Conservation (phyloP, 306 rosid genomes). For the Gleditsia sinensis region DNA sequence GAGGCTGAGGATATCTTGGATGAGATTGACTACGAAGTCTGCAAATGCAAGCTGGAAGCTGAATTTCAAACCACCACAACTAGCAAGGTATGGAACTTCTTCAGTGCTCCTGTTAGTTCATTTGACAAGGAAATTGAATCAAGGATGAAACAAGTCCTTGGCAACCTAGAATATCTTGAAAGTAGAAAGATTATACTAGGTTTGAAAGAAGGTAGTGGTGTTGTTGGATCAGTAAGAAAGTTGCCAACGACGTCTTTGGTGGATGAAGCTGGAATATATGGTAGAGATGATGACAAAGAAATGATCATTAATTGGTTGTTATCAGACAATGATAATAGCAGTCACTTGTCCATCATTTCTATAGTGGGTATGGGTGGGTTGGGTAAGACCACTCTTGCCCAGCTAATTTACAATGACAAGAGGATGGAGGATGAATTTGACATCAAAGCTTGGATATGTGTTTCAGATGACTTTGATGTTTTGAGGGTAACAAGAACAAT, state of each 20-base stretch:
- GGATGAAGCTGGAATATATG: not conserved
- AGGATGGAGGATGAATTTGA: not conserved
- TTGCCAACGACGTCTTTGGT: not conserved
- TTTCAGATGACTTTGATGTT: not conserved
- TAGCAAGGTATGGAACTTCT: not conserved
- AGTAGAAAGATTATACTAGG: not conserved
- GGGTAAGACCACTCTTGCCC: not conserved
- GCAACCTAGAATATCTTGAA: not conserved
- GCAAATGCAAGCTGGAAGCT: not conserved
- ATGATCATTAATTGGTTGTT: not conserved
- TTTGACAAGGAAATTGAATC: not conserved
- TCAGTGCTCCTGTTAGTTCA: not conserved
- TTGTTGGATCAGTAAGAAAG: not conserved
- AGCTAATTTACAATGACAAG: not conserved
- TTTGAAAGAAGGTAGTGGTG: not conserved
- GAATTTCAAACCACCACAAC: not conserved
- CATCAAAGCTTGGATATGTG: constrained; percentile 15
- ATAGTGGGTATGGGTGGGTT: not conserved
- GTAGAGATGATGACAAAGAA: not conserved
- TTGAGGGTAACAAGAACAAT: not conserved
- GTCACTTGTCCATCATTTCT: not conserved
- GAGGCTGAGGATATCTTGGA: constrained; percentile 12
- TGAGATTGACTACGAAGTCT: not conserved
- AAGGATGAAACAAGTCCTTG: not conserved
- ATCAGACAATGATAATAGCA: not conserved